Conservation (phyloP, 2,329 filamentous ascomycete species). For the Dothistroma septosporum region DNA sequence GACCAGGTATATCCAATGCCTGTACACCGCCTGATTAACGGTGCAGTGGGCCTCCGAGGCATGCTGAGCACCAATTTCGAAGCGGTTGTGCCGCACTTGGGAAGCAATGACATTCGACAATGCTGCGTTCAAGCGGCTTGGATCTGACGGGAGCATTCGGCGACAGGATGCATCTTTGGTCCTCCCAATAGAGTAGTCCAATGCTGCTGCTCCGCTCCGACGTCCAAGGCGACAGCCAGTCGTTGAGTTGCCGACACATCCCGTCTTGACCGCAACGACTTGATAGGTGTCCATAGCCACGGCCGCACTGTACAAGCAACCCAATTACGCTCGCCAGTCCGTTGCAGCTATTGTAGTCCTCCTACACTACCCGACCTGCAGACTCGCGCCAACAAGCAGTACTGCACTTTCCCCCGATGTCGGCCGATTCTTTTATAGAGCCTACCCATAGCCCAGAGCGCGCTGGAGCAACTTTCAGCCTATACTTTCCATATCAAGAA, state of each 20-base stretch:
- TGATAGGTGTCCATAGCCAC: neutral
- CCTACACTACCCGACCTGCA: too few relatives aligned
- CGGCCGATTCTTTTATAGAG: too few relatives aligned
- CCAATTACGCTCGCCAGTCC: too few relatives aligned
- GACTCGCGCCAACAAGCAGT: too few relatives aligned
- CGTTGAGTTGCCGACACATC: too few relatives aligned
- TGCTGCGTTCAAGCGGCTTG: slow-evolving; percentile 4
- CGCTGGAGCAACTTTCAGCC: neutral
- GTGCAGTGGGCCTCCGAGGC: too few relatives aligned
- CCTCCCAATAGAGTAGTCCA: neutral
- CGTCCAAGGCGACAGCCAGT: too few relatives aligned
- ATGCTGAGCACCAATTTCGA: neutral
- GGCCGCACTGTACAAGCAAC: neutral
- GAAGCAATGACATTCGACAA: neutral
- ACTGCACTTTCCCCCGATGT: too few relatives aligned
- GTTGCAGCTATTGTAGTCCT: too few relatives aligned
- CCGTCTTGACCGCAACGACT: neutral
- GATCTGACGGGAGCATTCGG: neutral
- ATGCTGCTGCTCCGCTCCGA: too few relatives aligned
- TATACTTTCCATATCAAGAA: neutral
- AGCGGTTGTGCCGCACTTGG: neutral
- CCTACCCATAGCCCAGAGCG: too few relatives aligned
- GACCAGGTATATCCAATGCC: neutral
- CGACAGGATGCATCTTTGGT: neutral
- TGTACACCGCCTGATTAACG: neutral